Conservation (phyloP, 2,329 filamentous ascomycete genomes). For the Neodidymelliopsis sp. region DNA sequence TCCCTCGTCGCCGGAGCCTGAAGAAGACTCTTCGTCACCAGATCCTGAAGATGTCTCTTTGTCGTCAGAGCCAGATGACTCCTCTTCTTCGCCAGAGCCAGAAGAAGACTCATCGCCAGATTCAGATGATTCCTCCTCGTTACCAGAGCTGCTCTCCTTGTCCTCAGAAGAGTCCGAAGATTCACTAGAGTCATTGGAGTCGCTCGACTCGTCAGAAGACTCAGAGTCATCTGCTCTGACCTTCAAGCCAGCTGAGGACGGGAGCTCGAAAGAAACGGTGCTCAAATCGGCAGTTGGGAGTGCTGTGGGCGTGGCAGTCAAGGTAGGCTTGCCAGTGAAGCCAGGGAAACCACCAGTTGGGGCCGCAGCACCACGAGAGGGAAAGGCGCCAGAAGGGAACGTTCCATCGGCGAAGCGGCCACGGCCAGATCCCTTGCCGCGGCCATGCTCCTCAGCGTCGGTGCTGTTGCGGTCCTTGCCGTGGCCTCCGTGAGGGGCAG, state of each 20-base stretch:
- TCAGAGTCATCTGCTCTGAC: constrained; percentile 6
- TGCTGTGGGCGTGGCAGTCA: constrained; percentile 13
- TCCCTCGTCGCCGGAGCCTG: neutral
- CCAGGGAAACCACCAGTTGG: constrained; percentile 10
- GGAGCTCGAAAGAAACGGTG: constrained; percentile 22
- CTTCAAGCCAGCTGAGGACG: constrained; percentile 1
- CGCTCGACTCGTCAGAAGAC: constrained; percentile 6
- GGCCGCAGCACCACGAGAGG: constrained; percentile 10
- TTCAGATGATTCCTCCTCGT: neutral
- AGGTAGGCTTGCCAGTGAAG: constrained; percentile 2
- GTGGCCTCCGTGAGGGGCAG: constrained; percentile 21
- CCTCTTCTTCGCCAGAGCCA: neutral
- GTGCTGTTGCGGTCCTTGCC: constrained; percentile 9
- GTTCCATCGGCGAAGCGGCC: constrained; percentile 2
- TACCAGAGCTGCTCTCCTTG: neutral
- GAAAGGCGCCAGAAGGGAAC: constrained; percentile 14
- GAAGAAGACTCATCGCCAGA: neutral
- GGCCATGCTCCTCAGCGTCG: neutral
- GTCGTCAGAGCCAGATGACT: constrained; percentile 3
- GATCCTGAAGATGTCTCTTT: neutral
- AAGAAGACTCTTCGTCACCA: neutral
- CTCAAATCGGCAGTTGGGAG: constrained; percentile 14
- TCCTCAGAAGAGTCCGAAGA: constrained; percentile 3
- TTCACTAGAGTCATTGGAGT: too few species aligned
- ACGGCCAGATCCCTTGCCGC: neutral